Base-by-base conservation (phyloP, 1,284 basidiomycete species). In the Fomitopsis palustris region DNA sequence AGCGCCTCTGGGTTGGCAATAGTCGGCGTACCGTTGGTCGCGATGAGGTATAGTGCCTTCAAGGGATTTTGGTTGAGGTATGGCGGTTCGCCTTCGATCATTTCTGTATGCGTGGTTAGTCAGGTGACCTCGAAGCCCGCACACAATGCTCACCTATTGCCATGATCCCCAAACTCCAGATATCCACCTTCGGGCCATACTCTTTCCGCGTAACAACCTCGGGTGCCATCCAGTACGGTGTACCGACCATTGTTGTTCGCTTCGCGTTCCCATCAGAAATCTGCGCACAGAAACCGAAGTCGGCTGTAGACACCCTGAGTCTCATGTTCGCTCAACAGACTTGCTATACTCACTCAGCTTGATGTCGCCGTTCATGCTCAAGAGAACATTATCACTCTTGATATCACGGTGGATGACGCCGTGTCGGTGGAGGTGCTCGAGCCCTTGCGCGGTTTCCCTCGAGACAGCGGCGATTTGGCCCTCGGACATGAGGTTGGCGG, bases 211-310 rank as follows among this genome's bases (percentile, higher is more conserved):
- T 97, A 60, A 99, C 96, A 33, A 99, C 96, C 72, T 99, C 96
- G 1, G 96, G 96, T 1, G 97, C 96, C 96, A 99, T 99, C 96
- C 96, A 99, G 73, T 98, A 99, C 1, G 97, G 97, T 7, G 97
- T 98, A 3, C 97, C 97, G 51, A 98, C 96, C 96, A 99, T 98
- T n/a, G 97, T 99, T 33, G 95, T 98, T 35, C 96, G 89, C 79
- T 98, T 98, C 5, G 95, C 86, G 64, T 92, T 87, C 7, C 88
- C 84, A 68, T 98, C 96, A 27, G 94, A 94, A 60, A 98, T 96
- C 76, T 97, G 93, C 0, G 96, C 97, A 67, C 96, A 98, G 83
- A 98, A 98, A 4, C 96, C 96, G 77, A 99, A 99, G 77, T 99
- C 96, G 75, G 96, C 95, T 96, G 69, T 27, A 56, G 49, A 21